Evolutionary conservation across 805 yeast species (phyloP).

Genomic region (Wickerhamia fluorescens): DNA sequence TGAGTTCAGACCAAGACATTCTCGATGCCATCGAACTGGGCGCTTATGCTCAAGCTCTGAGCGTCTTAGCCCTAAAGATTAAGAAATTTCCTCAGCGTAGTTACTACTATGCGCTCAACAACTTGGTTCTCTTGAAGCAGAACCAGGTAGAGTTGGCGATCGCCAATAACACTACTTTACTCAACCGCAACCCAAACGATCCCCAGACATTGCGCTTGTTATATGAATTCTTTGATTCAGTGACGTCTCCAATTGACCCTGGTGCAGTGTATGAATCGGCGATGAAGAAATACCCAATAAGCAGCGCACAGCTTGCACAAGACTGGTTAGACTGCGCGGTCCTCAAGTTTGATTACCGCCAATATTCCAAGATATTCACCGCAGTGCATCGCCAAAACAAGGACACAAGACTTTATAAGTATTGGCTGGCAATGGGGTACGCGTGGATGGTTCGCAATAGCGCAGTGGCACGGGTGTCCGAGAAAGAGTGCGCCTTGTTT

Average conservation of each 20-base stretch:
- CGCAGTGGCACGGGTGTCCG: conserved; percentile 29
- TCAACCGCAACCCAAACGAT: conserved; percentile 45
- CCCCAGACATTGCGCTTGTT: conserved; percentile 44
- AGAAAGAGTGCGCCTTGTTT: conserved; percentile 44
- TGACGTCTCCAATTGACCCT: conserved; percentile 25
- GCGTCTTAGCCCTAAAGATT: conserved; percentile 40
- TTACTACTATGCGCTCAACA: conserved; percentile 43
- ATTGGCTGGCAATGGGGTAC: conserved; percentile 54
- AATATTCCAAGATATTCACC: conserved; percentile 49
- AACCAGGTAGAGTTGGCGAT: conserved; percentile 29
- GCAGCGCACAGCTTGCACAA: conserved; percentile 36
- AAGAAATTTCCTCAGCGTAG: conserved; percentile 51
- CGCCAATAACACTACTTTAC: conserved; percentile 19
- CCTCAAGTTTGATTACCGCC: conserved; percentile 38
- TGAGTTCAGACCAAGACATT: conserved; percentile 21
- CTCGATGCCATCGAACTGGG: conserved; percentile 44
- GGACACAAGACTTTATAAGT: conserved; percentile 22
- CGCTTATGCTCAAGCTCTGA: conserved; percentile 47
- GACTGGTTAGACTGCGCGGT: conserved; percentile 55
- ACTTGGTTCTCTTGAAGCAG: conserved; percentile 24
- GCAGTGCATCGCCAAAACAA: conserved; percentile 25
- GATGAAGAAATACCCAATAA: conserved; percentile 48
- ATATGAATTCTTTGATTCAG: conserved; percentile 30
- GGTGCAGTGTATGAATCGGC: conserved; percentile 50
- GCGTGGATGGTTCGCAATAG: conserved; percentile 31